Conservation (phyloP, 352 stramenopile genomes). For the Phytophthora hybrid region DNA sequence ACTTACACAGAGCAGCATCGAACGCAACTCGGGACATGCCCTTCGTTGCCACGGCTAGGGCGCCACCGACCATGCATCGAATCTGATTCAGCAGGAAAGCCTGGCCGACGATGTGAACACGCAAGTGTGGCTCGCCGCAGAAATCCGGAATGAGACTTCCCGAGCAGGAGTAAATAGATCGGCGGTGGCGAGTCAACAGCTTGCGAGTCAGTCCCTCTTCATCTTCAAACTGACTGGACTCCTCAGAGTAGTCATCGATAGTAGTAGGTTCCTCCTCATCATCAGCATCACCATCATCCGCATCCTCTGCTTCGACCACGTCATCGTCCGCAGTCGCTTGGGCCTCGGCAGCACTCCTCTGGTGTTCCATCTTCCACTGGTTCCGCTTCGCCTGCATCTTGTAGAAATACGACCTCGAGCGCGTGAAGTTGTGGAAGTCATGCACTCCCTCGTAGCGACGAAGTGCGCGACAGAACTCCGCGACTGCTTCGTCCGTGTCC, state of each 20-base stretch:
- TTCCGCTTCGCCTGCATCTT: conserved; percentile 63
- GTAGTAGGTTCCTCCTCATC: conserved; percentile 26
- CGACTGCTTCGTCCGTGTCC: conserved; percentile 51
- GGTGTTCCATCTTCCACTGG: conserved; percentile 28
- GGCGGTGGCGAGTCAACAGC: conserved; percentile 69
- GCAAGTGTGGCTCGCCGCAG: conserved; percentile 65
- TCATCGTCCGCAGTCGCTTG: conserved; percentile 22
- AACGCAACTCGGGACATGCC: conserved; percentile 74
- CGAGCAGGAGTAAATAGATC: conserved; percentile 82
- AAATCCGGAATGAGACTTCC: conserved; percentile 72
- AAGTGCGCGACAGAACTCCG: conserved; percentile 60
- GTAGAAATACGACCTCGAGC: conserved; percentile 81
- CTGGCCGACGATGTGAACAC: conserved; percentile 82
- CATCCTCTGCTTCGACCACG: conserved; percentile 7
- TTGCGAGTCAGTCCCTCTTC: conserved; percentile 56
- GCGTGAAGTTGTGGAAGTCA: conserved; percentile 94
- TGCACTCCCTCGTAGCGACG: conserved; percentile 86
- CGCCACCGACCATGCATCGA: conserved; percentile 90
- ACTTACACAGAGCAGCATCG: conserved; percentile 72
- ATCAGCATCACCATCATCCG: conserved; percentile 6
- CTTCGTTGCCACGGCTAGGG: conserved; percentile 82
- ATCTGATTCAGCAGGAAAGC: conserved; percentile 93
- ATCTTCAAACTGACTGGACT: conserved; percentile 53
- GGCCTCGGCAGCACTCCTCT: conserved; percentile 13
- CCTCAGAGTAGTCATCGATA: conserved; percentile 30